Evolutionary conservation across 2,329 filamentous ascomycete genomes (phyloP), one percentile per base, ranked within the genome.

Genomic region (Colletotrichum camelliae): DNA sequence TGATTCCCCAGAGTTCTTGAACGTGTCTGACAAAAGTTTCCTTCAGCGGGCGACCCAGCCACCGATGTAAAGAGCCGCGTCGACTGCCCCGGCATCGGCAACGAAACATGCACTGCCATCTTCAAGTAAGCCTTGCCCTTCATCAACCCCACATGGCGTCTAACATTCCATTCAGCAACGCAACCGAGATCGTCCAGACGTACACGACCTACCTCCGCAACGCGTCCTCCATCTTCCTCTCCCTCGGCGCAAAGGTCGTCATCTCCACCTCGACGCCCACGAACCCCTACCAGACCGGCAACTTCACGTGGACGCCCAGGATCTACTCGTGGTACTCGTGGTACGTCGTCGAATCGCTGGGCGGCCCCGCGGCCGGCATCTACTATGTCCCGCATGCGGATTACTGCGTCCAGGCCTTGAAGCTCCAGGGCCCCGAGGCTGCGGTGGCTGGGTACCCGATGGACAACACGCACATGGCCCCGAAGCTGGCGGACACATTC

Each of bases 401-500:
- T 48, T 92, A 92, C 78, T 87, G 88, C 10, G 90, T 88, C 5
- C 86, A 88, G 76, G 87, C 87, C 39, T 91, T 89, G 80, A 80
- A 88, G 80, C 83, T 84, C 15, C 79, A 92, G 52, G 91, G 91
- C 0, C 84, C 83, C 57, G 77, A 83, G 2, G 86, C 84, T 3
- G 90, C 91, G n/a, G 87, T 91, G 79, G 83, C 84, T 0, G 86
- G 88, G 74, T 94, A 88, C 75, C 90, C 91, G 0, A 86, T 86
- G 31, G 91, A 93, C 78, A 91, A 93, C 81, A 93, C 91, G 0
- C 92, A 93, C 81, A 93, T 91, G 6, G 89, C 87, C 68, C 84
- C 89, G 0, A 84, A 83, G 27, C 88, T 91, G 21, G 91, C 92
- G 1, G 85, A 90, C 75, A 82, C 88, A 3, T 89, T 91, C 69